phyloP scores from a whole-genome alignment of 352 stramenopile species.

The Globisporangium sylvaticum region DNA sequence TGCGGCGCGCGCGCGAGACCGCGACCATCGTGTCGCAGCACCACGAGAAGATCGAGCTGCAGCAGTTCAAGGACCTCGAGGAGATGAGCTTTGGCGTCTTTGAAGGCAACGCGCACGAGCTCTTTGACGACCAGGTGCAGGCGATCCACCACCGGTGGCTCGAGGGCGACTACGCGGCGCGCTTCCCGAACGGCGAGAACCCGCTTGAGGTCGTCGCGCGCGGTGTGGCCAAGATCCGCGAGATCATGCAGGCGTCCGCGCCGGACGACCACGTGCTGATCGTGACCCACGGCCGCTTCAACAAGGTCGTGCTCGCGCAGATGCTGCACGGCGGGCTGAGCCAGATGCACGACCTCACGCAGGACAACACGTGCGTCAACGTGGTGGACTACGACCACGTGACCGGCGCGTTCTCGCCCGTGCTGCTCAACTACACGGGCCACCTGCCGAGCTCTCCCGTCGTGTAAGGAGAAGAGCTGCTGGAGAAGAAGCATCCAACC shows the following conservation, averaged over 20 bases:
- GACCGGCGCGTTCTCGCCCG: conserved; percentile 46
- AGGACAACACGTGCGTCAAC: conserved; percentile 87
- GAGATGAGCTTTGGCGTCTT: conserved; percentile 84
- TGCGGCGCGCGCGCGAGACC: conserved; percentile 14
- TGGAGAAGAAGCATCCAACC: neutral
- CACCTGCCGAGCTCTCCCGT: conserved; percentile 39
- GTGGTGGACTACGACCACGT: conserved; percentile 74
- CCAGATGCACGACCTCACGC: conserved; percentile 61
- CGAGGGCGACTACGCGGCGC: conserved; percentile 38
- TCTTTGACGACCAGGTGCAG: conserved; percentile 48
- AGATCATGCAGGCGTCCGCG: conserved; percentile 31
- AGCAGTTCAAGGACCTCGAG: conserved; percentile 65
- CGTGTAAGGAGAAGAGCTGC: conserved; percentile 14
- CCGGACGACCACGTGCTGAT: conserved; percentile 65
- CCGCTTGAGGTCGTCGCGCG: conserved; percentile 63
- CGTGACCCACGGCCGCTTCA: conserved; percentile 82
- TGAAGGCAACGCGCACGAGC: conserved; percentile 54
- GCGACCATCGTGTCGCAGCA: conserved; percentile 36
- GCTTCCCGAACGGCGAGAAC: conserved; percentile 65
- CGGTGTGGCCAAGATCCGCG: conserved; percentile 60
- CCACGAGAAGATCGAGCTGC: conserved; percentile 50
- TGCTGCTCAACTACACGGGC: conserved; percentile 70
- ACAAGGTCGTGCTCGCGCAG: conserved; percentile 75
- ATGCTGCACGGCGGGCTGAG: conserved; percentile 55
- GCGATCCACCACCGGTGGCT: conserved; percentile 64